Percentiles rank a stretch among this genome's conserved stretches.
These are phyloP conservation scores for Coprinellus micaceus DNA, from an alignment of 768 basidiomycete species.

Conservation along the genomic window DNA sequence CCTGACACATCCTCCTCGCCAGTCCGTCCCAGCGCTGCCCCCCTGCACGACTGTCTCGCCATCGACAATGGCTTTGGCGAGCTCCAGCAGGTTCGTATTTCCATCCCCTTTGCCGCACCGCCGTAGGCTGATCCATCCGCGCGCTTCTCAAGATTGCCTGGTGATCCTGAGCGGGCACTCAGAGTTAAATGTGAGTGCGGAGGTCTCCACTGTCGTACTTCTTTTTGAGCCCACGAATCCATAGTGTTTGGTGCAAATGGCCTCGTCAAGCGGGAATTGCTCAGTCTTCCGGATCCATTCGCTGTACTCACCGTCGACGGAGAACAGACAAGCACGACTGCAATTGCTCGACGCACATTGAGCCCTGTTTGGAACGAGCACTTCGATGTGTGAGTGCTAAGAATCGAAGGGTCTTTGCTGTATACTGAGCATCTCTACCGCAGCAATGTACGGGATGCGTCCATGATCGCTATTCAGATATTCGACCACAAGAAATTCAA, in stretches of 20 bases:
- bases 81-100: conserved; percentile 30
- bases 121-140: background rate
- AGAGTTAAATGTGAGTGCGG: conserved; percentile 46
- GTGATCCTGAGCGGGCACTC: conserved; percentile 46
- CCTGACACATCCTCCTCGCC: conserved; percentile 1
- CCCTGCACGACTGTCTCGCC: background rate
- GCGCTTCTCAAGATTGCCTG: conserved; percentile 28
- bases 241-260: conserved; percentile 74
- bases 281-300: conserved; percentile 84
- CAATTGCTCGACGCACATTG: conserved; percentile 62
- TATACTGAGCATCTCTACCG: conserved; percentile 8
- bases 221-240: background rate
- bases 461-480: conserved; percentile 77
- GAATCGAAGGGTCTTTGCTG: conserved; percentile 11
- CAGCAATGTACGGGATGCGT: conserved; percentile 70
- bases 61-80: conserved; percentile 20
- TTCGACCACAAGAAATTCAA: conserved; percentile 90
- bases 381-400: conserved; percentile 70
- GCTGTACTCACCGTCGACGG: conserved; percentile 85
- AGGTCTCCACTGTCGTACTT: background rate
- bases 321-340: conserved; percentile 77
- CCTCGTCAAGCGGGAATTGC: conserved; percentile 72
- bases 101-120: background rate
- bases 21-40: background rate
- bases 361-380: conserved; percentile 81